Evolutionary conservation across 1,284 basidiomycete genomes (phyloP).

Genomic region (Trichosporon sp.): DNA sequence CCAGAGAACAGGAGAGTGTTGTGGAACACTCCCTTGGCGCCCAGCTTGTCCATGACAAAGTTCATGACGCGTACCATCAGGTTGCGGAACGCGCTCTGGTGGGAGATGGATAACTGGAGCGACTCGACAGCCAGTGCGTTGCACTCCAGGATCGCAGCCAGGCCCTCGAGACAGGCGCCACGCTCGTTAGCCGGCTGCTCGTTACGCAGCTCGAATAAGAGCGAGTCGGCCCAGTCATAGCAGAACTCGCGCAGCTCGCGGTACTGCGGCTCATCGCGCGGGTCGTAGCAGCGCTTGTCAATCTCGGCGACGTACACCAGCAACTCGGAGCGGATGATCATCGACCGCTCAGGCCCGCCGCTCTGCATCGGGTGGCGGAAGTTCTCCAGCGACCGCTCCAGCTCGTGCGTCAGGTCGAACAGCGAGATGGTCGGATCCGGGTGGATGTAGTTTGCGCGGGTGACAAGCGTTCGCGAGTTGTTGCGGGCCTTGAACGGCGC

Average conservation of each 20-base stretch:
- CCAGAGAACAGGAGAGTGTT: constrained; percentile 55
- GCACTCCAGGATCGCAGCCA: constrained; percentile 52
- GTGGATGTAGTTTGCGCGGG: constrained; percentile 20
- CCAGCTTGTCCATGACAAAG: constrained; percentile 54
- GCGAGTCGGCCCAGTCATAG: constrained; percentile 46
- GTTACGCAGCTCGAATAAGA: constrained; percentile 45
- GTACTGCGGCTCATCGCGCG: constrained; percentile 30
- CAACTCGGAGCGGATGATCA: constrained; percentile 43
- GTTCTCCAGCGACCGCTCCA: constrained; percentile 27
- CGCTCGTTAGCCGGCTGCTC: constrained; percentile 52
- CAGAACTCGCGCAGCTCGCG: constrained; percentile 35
- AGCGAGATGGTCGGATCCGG: constrained; percentile 27
- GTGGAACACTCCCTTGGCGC: constrained; percentile 55
- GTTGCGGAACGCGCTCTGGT: constrained; percentile 43
- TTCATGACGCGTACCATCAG: constrained; percentile 50
- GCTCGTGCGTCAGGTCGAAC: constrained; percentile 27
- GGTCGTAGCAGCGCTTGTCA: constrained; percentile 40
- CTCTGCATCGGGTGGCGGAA: constrained; percentile 34
- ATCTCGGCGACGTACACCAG: constrained; percentile 41
- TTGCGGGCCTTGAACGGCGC: constrained; percentile 19
- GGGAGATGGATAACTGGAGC: constrained; percentile 38
- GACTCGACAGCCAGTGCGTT: constrained; percentile 45
- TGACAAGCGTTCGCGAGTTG: constrained; percentile 1
- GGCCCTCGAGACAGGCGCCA: constrained; percentile 53
- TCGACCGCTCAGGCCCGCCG: constrained; percentile 39